Percentiles rank a stretch among this genome's conserved stretches.
Conservation (phyloP, 306 rosid species). For the Quercus gilva region DNA sequence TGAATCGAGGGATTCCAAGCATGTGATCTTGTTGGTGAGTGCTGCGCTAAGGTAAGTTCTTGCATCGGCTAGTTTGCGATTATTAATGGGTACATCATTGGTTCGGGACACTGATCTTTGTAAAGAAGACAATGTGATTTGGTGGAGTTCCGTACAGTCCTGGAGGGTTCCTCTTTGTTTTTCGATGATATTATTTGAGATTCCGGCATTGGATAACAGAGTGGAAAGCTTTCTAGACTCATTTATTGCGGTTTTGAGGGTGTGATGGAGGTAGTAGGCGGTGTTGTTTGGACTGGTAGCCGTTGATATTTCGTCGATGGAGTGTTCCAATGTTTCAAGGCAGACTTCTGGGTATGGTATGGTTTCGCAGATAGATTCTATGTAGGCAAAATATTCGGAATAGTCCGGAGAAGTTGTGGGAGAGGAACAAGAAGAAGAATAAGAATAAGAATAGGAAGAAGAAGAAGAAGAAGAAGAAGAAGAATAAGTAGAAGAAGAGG, state of each 20-base stretch:
- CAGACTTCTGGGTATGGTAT: slow-evolving; percentile 56
- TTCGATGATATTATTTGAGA: slow-evolving; percentile 41
- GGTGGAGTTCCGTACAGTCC: slow-evolving; percentile 70
- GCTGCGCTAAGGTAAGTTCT: slow-evolving; percentile 78
- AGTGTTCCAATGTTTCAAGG: slow-evolving; percentile 52
- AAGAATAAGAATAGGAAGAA: neutral
- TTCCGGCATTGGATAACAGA: slow-evolving; percentile 35
- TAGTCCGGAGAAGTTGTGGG: slow-evolving; percentile 18
- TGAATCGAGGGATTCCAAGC: slow-evolving; percentile 74
- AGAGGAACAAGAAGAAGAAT: neutral
- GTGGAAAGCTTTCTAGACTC: slow-evolving; percentile 58
- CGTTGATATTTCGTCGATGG: slow-evolving; percentile 31
- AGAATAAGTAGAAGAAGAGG: slow-evolving; percentile 20
- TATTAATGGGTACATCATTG: slow-evolving; percentile 6
- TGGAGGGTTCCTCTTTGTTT: slow-evolving; percentile 62
- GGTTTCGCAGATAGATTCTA: slow-evolving; percentile 51
- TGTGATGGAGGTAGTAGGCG: slow-evolving; percentile 41
- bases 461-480: slow-evolving; percentile 44
- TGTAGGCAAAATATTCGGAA: slow-evolving; percentile 33
- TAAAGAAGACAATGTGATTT: slow-evolving; percentile 51
- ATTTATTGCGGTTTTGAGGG: slow-evolving; percentile 52
- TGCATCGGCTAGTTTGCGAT: slow-evolving; percentile 41
- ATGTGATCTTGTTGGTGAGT: slow-evolving; percentile 79
- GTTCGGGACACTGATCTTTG: slow-evolving; percentile 48
- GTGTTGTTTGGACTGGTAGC: slow-evolving; percentile 57